Evolutionary conservation across 2,329 filamentous ascomycete genomes (phyloP).

Genomic region (Colletotrichum limetticola): DNA sequence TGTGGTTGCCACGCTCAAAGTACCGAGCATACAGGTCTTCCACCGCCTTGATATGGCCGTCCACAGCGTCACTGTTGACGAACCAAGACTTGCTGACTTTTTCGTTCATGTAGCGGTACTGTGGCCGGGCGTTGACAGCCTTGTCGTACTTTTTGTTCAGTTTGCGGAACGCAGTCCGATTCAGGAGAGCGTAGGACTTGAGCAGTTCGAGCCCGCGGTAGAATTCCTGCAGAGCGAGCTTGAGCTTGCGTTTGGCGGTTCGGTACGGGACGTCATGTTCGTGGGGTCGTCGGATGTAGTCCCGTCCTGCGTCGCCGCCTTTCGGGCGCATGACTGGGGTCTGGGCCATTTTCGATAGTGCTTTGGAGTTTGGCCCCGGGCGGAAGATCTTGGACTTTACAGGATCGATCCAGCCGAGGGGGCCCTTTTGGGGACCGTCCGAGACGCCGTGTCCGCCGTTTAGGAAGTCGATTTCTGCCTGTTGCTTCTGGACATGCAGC

Average conservation of each 20-base stretch:
- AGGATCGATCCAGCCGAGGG: conserved; percentile 60
- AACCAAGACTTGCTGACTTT: conserved; percentile 93
- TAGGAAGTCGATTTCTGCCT: conserved; percentile 43
- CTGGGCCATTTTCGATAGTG: conserved; percentile 63
- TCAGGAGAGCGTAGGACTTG: conserved; percentile 90
- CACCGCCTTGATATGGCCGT: conserved; percentile 80
- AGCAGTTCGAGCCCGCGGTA: conserved; percentile 92
- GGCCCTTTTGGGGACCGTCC: conserved; percentile 39
- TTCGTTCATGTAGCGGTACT: conserved; percentile 86
- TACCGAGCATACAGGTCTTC: conserved; percentile 96
- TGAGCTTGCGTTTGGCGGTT: conserved; percentile 90
- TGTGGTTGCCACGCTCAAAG: conserved; percentile 93
- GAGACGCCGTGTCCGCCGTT: conserved; percentile 40
- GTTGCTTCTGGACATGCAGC: conserved; percentile 58
- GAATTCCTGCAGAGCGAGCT: conserved; percentile 90
- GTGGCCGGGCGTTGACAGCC: conserved; percentile 79
- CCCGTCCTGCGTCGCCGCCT: conserved; percentile 49
- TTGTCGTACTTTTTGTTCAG: conserved; percentile 99
- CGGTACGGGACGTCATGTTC: conserved; percentile 81
- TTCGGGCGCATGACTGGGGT: conserved; percentile 55
- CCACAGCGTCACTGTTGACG: conserved; percentile 86
- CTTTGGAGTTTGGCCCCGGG: conserved; percentile 70
- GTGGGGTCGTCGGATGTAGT: conserved; percentile 62
- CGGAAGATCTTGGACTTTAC: conserved; percentile 65
- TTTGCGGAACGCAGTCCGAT: conserved; percentile 93